Evolutionary conservation across 805 yeast genomes (phyloP).

Genomic region (Ogataea corticis): DNA sequence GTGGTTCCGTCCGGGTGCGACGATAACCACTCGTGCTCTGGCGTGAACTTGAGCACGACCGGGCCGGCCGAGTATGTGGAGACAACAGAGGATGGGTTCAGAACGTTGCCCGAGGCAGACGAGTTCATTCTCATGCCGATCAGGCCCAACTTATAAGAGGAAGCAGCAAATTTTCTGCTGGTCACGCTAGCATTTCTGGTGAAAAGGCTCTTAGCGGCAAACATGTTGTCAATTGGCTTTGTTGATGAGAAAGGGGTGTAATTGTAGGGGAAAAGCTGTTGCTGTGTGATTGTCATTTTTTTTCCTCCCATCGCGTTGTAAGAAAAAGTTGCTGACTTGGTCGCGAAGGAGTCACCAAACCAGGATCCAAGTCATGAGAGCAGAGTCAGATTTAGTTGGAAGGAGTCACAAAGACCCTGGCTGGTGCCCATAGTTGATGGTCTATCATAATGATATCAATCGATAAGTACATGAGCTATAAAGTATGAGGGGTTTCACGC

Average conservation of each 20-base stretch:
- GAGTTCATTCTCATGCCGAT: constrained; percentile 21
- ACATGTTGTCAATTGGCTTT: not conserved
- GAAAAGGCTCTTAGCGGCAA: not conserved
- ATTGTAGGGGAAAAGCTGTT: no score
- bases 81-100: constrained; percentile 34
- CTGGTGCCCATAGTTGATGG: no score
- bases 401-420: no score
- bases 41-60: constrained; percentile 62
- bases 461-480: not conserved
- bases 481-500: not conserved
- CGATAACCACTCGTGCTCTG: constrained; percentile 95
- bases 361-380: no score
- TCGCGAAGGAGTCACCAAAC: no score
- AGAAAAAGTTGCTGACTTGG: no score
- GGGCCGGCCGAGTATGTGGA: constrained; percentile 42
- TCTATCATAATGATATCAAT: no score
- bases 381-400: no score
- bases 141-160: not conserved
- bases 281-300: no score
- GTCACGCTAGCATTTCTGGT: not conserved
- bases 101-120: constrained; percentile 23
- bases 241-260: not conserved
- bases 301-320: no score
- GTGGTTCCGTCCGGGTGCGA: constrained; percentile 79
- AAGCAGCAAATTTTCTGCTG: not conserved